Conservation (phyloP, 345 rosid species). For the Pseudoturritis turrita region DNA sequence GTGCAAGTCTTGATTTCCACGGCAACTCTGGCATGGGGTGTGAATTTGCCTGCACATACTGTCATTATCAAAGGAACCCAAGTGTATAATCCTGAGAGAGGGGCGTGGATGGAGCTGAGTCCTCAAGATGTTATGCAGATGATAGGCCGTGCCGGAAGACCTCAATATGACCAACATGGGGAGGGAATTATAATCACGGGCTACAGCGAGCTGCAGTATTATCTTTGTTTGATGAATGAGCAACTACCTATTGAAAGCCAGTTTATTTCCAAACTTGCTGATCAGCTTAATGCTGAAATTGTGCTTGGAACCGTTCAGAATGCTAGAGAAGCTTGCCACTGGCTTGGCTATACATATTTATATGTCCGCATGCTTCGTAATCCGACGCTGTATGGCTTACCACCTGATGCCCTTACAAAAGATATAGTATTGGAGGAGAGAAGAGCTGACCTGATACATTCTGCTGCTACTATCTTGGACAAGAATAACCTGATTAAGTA, state of each 20-base stretch:
- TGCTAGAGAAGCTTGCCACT: constrained; percentile 88
- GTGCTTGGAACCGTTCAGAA: constrained; percentile 91
- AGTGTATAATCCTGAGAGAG: constrained; percentile 85
- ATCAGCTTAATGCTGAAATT: constrained; percentile 93
- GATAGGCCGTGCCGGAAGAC: constrained; percentile 98
- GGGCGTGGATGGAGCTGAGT: constrained; percentile 88
- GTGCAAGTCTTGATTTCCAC: constrained; percentile 84
- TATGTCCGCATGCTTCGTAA: constrained; percentile 71
- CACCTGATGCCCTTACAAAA: constrained; percentile 60
- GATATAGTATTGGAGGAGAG: constrained; percentile 71
- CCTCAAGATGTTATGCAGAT: constrained; percentile 95
- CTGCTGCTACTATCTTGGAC: constrained; percentile 87
- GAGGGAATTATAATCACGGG: constrained; percentile 97
- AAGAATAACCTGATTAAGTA: constrained; percentile 78
- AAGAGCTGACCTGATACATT: constrained; percentile 86
- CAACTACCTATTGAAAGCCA: constrained; percentile 95
- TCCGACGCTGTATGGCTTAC: constrained; percentile 75
- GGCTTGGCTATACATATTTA: constrained; percentile 85
- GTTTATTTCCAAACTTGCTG: constrained; percentile 79
- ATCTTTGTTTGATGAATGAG: constrained; percentile 84
- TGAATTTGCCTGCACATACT: constrained; percentile 81
- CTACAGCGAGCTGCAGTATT: constrained; percentile 70
- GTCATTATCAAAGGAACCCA: constrained; percentile 92
- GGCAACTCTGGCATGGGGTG: constrained; percentile 99
- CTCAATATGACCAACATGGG: constrained; percentile 78